Base-by-base conservation (phyloP, 208 protist species). In the Acanthamoeba healyi region DNA sequence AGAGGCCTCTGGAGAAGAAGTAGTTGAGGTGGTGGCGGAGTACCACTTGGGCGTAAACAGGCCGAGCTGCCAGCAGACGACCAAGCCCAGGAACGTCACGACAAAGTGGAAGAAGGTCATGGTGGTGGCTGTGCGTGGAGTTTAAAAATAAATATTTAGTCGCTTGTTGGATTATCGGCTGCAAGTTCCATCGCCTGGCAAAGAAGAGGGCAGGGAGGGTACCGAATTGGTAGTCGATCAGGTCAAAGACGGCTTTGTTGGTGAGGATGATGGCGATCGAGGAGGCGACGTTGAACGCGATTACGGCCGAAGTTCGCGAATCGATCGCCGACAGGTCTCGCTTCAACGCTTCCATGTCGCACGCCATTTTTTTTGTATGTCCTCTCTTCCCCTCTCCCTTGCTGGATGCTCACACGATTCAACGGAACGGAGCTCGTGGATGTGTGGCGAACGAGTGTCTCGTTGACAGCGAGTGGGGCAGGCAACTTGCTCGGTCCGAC, bases 21-120 rank as follows among this genome's bases (percentile, higher is more conserved):
- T 12, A 9, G 24, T 9, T 7, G 46, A 91, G 58, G 54, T 32
- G 29, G 49, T 54, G 74, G 74, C 42, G 38, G 22, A n/a, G 77
- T 82, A 92, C 72, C 84, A 34, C 56, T 91, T 91, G 51, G 84
- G 84, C 10, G 32, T 42, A 54, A 91, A 91, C 38, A 91, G 24
- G 26, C 84, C 84, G 26, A 91, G 5, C 49, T 91, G 51, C 84
- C 84, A 91, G 26, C 84, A 92, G 26, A 94, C 90, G 7, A 81
- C 5, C 58, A 95, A 84, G 82, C 94, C 91, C 56, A 95, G 6
- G 10, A 58, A 93, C 6, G 95, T 96, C 17, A 91, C 58, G 34
- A 96, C 38, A 46, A 96, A 96, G 82, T 96, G 95, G 51, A 96
- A 74, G 58, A 89, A 67, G 12, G 95, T 96, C 82, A 96, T 77